These are phyloP conservation scores for Myxozyma neotropica DNA, from an alignment of 805 yeast genomes.

Conservation along the genomic window DNA sequence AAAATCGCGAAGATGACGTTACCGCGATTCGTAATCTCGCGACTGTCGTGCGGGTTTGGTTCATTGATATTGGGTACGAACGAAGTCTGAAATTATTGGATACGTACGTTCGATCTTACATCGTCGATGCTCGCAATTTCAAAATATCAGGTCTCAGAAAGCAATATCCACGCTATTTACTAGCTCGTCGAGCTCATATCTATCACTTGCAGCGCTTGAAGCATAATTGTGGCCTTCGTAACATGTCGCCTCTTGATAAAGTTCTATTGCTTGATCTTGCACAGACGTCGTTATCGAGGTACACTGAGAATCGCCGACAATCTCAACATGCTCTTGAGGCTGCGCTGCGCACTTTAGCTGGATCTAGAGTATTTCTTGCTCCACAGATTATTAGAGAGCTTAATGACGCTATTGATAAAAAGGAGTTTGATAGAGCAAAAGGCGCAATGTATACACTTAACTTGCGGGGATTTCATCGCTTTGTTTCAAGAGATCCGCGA, in stretches of 20 bases:
- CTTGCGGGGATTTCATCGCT: slow-evolving; percentile 21
- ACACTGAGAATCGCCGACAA: slow-evolving; percentile 64
- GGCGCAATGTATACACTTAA: slow-evolving; percentile 49
- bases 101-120: slow-evolving; percentile 55
- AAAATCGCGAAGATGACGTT: slow-evolving; percentile 63
- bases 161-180: slow-evolving; percentile 73
- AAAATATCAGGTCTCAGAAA: slow-evolving; percentile 63
- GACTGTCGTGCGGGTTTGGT: slow-evolving; percentile 72
- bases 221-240: slow-evolving; percentile 70
- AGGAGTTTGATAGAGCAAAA: slow-evolving; percentile 59
- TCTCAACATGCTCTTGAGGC: slow-evolving; percentile 71
- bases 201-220: slow-evolving; percentile 75
- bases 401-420: slow-evolving; percentile 51
- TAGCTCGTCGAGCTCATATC: slow-evolving; percentile 73
- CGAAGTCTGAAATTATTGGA: slow-evolving; percentile 60
- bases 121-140: slow-evolving; percentile 61
- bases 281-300: slow-evolving; percentile 65
- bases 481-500: slow-evolving; percentile 18
- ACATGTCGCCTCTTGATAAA: slow-evolving; percentile 67
- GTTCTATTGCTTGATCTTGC: slow-evolving; percentile 66
- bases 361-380: slow-evolving; percentile 61
- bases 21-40: slow-evolving; percentile 62
- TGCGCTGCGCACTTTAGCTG: slow-evolving; percentile 69
- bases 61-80: slow-evolving; percentile 77
- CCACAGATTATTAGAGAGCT: slow-evolving; percentile 54